These are phyloP conservation scores for Mycena belliarum DNA, from an alignment of 768 basidiomycete genomes.

Conservation along the genomic window DNA sequence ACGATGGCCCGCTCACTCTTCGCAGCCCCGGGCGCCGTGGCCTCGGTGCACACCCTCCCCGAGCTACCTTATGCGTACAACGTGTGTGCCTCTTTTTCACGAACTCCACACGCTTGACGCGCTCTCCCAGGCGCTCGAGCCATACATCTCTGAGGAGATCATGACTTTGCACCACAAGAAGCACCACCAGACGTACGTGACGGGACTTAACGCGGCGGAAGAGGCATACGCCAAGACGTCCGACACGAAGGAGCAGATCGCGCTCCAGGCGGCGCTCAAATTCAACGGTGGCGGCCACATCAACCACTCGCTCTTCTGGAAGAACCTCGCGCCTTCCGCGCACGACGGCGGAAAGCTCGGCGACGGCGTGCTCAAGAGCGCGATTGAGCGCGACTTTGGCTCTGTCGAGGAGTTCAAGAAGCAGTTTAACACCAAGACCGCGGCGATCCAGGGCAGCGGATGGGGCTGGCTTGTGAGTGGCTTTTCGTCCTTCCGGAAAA, in stretches of 20 bases:
- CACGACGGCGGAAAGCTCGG: constrained; percentile 64
- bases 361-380: constrained; percentile 71
- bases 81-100: constrained; percentile 39
- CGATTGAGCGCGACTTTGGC: constrained; percentile 82
- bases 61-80: constrained; percentile 79
- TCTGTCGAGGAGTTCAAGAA: constrained; percentile 86
- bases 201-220: constrained; percentile 91
- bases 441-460: constrained; percentile 93
- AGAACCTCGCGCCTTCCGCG: constrained; percentile 81
- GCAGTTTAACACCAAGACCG: constrained; percentile 83
- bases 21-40: constrained; percentile 38
- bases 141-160: constrained; percentile 87
- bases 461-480: constrained; percentile 85
- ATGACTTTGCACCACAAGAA: constrained; percentile 93
- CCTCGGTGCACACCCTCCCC: constrained; percentile 72
- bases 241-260: constrained; percentile 75
- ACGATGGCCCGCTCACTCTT: constrained; percentile 47
- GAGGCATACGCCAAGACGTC: constrained; percentile 69
- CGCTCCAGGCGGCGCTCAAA: constrained; percentile 88
- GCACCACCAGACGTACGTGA: constrained; percentile 93
- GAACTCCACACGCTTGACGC: no score
- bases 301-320: constrained; percentile 98
- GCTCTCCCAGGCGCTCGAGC: constrained; percentile 69
- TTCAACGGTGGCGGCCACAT: constrained; percentile 99
- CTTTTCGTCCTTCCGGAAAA: background rate